Conservation (phyloP, 78 protist genomes). For the Planoprotostelium fungivorum region DNA sequence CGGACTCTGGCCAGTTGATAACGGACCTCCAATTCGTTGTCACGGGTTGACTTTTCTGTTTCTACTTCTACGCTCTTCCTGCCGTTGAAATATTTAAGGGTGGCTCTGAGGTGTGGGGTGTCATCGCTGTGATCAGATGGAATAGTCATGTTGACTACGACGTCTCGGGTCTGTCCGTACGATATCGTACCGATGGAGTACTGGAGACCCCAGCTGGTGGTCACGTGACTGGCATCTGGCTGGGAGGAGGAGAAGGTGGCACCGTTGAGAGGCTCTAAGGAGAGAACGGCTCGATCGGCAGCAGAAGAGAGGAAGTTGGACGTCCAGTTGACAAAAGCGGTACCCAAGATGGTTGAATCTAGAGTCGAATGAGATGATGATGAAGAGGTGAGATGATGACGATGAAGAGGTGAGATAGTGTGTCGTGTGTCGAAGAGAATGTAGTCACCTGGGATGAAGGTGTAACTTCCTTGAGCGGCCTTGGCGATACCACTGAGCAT, state of each 20-base stretch:
- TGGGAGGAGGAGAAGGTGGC: neutral
- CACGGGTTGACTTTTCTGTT: too few species aligned
- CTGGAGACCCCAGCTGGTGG: neutral
- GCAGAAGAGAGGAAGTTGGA: conserved; percentile 18
- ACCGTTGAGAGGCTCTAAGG: conserved; percentile 4
- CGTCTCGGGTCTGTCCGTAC: conserved; percentile 13
- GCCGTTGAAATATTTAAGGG: neutral
- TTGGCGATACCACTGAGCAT: conserved; percentile 17
- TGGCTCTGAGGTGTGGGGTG: neutral
- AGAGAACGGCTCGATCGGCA: neutral
- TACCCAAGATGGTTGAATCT: conserved; percentile 59
- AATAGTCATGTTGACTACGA: neutral
- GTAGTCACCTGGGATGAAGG: conserved; percentile 66
- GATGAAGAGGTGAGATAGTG: too few species aligned
- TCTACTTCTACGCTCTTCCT: too few species aligned
- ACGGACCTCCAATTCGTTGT: neutral
- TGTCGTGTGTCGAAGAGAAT: too few species aligned
- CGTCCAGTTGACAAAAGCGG: conserved; percentile 48
- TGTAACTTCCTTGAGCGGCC: conserved; percentile 30
- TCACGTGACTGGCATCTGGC: neutral
- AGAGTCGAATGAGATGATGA: too few species aligned
- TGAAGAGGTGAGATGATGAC: too few species aligned
- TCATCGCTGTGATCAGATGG: neutral
- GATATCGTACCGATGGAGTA: conserved; percentile 12
- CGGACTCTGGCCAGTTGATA: too few species aligned